Base-by-base conservation (phyloP, 179 eudicot species). In the Silene noctiflora region DNA sequence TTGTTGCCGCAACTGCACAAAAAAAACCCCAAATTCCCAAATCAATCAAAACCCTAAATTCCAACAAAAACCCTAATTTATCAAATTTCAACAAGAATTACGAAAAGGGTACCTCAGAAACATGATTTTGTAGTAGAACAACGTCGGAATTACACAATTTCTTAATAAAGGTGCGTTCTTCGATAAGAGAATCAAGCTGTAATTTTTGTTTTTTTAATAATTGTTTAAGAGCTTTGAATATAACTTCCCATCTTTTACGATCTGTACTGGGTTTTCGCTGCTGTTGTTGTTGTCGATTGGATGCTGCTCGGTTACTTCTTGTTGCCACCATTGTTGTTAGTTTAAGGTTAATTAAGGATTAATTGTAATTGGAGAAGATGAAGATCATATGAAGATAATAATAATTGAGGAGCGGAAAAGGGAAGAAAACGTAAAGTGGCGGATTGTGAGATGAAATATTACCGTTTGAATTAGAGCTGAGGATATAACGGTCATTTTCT, bases 1-100 rank as follows among this genome's bases (percentile, higher is more conserved):
- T 46, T 79, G 79, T 44, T 75, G 71, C 77, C 79, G 82, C 89
- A 86, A 76, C 94, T 90, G 66, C 20, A 81, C 58, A 76, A 44
- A 53, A 19, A 6, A 66, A 0, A 39, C 11, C 46, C 46, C 46
- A 42, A 6, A 22, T 58, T 33, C 58, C 69, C 68, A n/a, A 27
- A 19, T 71, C 42, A 56, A 61, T 16, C 29, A 67, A 68, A 58
- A 79, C 75, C 75, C 77, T 44, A 72, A 25, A 44, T 44, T 44
- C 46, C 46, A 44, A 44, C 51, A 35, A 69, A 72, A 83, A 73
- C 39, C 68, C 77, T 14, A 58, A 8, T 21, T 21, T 63, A 5
- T 6, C 39, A 8, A 29, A 39, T 39, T 39, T 39, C 46, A 39
- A 14, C 22, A 33, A 29, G 4, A 72, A 77, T 4, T 16, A 35